Evolutionary conservation across 2,329 filamentous ascomycete species (phyloP), one percentile per base, ranked within the genome.

Genomic region (Penicillium thymicola): DNA sequence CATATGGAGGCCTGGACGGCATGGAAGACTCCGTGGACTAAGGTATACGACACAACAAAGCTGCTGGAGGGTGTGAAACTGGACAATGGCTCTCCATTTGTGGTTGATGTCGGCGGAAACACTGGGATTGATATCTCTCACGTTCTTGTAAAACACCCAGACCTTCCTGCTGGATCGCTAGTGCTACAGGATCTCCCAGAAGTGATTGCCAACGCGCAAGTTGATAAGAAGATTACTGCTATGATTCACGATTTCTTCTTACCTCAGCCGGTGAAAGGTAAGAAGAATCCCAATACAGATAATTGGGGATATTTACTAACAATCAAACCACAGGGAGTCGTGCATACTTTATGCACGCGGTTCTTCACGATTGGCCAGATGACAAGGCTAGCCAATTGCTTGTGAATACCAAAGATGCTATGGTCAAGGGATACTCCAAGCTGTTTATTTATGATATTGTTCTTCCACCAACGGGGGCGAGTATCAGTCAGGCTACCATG

Each of bases 291-390:
- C 10, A 6, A n/a, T 2, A 1, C 13, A 25, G 4, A 14, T 3
- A 9, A 1, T 18, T 10, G 2, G 9, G 0, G 10, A 3, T 41
- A 28, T n/a, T 13, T 54, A 18, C 16, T 57, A 21, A 62, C 7
- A 18, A 5, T 2, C 11, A 54, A 34, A 2, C 21, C 9, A 4
- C 51, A 74, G 73, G 70, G 18, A 70, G 67, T 27, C 71, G 72
- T 3, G 70, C 69, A 2, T 79, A 78, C 61, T 78, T 72, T 58
- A 66, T 78, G 66, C 75, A 78, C 54, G 71, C 70, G 3, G 66
- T 78, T 5, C 65, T 79, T 1, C 76, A 80, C 46, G 75, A 79
- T 58, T 79, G 74, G 72, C 67, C 71, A 0, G 72, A 78, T n/a
- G 65, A 69, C 5, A 65, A 70, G 11, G 70, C 68, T 25, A 58